Evolutionary conservation across 169 alveolate species (phyloP).

Genomic region (Besnoitia besnoiti): DNA sequence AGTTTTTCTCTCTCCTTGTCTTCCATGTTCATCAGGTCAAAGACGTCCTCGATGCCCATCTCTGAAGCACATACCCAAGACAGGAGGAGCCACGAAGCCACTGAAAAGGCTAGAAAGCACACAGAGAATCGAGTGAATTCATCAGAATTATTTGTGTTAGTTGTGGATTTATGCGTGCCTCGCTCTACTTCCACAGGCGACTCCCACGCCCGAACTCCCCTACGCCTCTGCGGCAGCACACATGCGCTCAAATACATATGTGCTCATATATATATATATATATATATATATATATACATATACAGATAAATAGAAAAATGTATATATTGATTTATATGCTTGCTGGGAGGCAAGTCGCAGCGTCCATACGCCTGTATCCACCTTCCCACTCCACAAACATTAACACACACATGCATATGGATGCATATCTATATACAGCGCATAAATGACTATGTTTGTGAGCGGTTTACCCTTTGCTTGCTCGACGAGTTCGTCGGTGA

Average conservation of each 20-base stretch:
- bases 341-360: too few species aligned
- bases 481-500: constrained; percentile 81
- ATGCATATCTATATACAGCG: background rate
- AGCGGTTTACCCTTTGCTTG: constrained; percentile 78
- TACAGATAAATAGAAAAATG: background rate
- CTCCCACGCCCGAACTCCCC: too few species aligned
- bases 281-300: background rate
- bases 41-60: constrained; percentile 88
- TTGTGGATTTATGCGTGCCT: too few species aligned
- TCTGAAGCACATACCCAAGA: constrained; percentile 50
- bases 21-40: constrained; percentile 95
- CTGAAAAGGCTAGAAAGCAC: too few species aligned
- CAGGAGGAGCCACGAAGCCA: too few species aligned
- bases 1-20: constrained; percentile 92
- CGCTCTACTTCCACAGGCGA: background rate
- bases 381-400: too few species aligned
- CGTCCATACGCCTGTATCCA: background rate
- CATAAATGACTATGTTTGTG: background rate
- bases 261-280: background rate
- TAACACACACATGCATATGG: background rate
- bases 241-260: background rate
- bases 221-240: too few species aligned
- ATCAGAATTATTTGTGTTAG: too few species aligned
- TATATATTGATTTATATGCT: too few species aligned
- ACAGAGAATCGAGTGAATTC: too few species aligned